Conservation (phyloP, 2,329 filamentous ascomycete genomes). For the Erysiphe pisi region DNA sequence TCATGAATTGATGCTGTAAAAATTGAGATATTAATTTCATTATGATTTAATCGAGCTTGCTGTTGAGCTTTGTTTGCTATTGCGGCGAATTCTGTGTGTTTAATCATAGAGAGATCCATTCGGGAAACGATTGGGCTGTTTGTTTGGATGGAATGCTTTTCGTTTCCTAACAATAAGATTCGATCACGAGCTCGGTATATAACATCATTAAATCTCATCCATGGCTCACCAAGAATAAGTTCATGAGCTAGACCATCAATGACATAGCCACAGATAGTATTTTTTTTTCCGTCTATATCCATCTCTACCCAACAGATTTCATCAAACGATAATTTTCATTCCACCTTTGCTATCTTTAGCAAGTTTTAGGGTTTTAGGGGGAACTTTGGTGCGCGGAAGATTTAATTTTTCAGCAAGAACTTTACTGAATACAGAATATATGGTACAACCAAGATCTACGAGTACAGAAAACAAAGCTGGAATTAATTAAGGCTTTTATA, state of each 20-base stretch:
- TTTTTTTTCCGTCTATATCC: slow-evolving; percentile 1
- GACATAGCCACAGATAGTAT: not conserved
- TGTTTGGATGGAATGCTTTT: slow-evolving; percentile 21
- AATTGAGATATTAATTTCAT: not conserved
- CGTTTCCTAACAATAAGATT: not conserved
- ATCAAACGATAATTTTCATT: not conserved
- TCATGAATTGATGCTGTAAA: not conserved
- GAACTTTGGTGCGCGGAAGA: slow-evolving; percentile 14
- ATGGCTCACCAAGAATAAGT: slow-evolving; percentile 18
- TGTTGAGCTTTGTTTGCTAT: not conserved
- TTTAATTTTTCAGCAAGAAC: not conserved
- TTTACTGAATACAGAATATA: not conserved
- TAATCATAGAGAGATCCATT: not conserved
- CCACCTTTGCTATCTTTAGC: not conserved
- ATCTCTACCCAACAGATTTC: slow-evolving; percentile 25
- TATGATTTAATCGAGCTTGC: not conserved
- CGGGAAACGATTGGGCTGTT: not conserved
- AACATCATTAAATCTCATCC: slow-evolving; percentile 20
- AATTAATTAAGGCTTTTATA: slow-evolving; percentile 3
- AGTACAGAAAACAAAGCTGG: not conserved
- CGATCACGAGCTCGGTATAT: slow-evolving; percentile 1
- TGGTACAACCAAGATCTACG: not conserved
- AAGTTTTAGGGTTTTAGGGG: not conserved
- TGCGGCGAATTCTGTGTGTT: slow-evolving; percentile 4
- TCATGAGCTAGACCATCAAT: slow-evolving; percentile 25